Conservation (phyloP, 805 yeast species). For the Hanseniaspora meyeri region DNA sequence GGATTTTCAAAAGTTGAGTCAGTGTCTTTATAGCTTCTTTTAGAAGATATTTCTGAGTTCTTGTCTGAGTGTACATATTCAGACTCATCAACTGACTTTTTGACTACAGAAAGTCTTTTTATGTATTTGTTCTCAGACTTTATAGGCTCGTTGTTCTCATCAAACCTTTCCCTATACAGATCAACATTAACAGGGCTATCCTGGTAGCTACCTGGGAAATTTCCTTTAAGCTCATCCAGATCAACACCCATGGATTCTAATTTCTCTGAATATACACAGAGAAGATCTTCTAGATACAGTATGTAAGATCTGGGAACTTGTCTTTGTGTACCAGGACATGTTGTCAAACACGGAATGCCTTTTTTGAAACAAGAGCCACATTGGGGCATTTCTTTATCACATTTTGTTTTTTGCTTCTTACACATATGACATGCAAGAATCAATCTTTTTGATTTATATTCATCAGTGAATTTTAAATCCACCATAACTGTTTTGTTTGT, state of each 20-base stretch:
- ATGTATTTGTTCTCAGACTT: constrained; percentile 21
- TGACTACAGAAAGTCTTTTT: constrained; percentile 18
- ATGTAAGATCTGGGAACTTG: constrained; percentile 74
- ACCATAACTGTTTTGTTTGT: not conserved
- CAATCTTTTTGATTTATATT: constrained; percentile 1
- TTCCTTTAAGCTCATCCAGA: constrained; percentile 19
- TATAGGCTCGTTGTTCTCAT: constrained; percentile 18
- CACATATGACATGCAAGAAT: constrained; percentile 9
- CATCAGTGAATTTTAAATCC: not conserved
- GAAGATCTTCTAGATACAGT: constrained; percentile 54
- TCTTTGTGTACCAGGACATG: constrained; percentile 81
- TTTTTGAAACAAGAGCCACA: constrained; percentile 9
- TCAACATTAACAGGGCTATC: constrained; percentile 23
- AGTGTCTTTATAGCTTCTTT: not conserved
- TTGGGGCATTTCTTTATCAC: constrained; percentile 12
- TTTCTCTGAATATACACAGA: constrained; percentile 43
- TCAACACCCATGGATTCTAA: constrained; percentile 36
- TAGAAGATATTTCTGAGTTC: not conserved
- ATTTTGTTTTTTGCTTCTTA: constrained; percentile 9
- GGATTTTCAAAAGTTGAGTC: not conserved
- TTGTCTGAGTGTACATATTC: not conserved
- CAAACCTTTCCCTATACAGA: constrained; percentile 18
- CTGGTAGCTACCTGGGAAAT: constrained; percentile 22
- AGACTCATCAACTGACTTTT: constrained; percentile 2
- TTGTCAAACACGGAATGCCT: constrained; percentile 54